Percentiles rank a stretch among this genome's conserved stretches.
Evolutionary conservation across 306 rosid genomes (phyloP).

Genomic region (Fagus sylvatica): DNA sequence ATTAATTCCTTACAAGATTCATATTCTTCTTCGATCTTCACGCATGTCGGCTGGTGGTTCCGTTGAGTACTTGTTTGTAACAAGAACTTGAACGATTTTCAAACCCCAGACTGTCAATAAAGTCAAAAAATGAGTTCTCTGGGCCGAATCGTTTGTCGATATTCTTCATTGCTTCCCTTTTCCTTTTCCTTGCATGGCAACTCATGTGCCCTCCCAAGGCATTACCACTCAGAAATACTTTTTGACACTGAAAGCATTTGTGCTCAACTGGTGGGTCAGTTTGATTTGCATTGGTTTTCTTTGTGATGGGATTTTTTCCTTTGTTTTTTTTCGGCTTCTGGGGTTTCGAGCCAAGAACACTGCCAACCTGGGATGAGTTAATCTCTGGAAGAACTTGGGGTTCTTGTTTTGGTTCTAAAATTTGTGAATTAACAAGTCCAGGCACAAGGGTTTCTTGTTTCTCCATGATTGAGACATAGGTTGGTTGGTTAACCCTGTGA

Average conservation of each 20-base stretch:
- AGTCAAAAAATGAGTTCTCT: no score
- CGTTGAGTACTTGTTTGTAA: no score
- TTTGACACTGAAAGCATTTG: neutral
- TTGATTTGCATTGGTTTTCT: neutral
- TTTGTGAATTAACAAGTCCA: neutral
- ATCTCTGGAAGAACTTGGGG: neutral
- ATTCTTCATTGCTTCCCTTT: neutral
- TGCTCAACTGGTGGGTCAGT: neutral
- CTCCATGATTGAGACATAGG: no score
- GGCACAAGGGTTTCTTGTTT: neutral
- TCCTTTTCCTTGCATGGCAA: conserved; percentile 10
- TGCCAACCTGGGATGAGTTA: neutral
- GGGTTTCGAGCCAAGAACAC: no score
- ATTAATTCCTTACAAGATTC: neutral
- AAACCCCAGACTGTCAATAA: no score
- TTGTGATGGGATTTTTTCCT: neutral
- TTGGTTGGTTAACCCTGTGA: no score
- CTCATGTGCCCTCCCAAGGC: conserved; percentile 21
- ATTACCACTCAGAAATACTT: neutral
- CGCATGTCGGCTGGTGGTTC: neutral
- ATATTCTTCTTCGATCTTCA: neutral
- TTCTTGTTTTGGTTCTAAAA: no score
- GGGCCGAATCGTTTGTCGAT: neutral
- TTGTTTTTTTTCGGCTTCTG: neutral
- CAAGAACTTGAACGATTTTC: no score